Evolutionary conservation across 371 early-diverging fungal species (phyloP), one percentile per base, ranked within the genome.

Genomic region (Mycotypha africana): DNA sequence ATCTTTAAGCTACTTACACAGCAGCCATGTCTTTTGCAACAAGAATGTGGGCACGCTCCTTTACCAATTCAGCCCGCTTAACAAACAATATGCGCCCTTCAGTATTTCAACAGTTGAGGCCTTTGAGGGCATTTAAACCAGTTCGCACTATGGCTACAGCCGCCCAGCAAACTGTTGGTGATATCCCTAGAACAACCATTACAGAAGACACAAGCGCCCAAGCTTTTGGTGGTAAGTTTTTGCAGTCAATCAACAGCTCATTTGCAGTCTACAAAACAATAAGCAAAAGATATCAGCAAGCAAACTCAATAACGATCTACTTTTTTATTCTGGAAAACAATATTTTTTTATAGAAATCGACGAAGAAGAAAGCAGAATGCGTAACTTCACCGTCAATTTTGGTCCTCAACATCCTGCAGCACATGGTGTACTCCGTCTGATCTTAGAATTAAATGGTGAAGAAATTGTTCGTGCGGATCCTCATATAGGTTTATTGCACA

Each of bases 371-470:
- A 69, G 70, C 49, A 79, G 74, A 54, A 56, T 79, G 56, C 79
- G 79, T 51, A 79, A 87, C 58, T 91, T 85, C 67, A 91, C 96
- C 30, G 81, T 98, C 77, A 98, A 98, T 80, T 96, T 98, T 72
- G 98, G 98, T 42, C 98, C 98, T 35, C 97, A 98, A 77, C 98
- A 98, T 81, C 98, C 98, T 22, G 98, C 98, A 32, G 98, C 98
- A 45, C 98, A 98, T 89, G 98, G 98, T 61, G 98, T 98, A 65
- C 78, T 98, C 67, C 92, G 98, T 58, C 66, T 98, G 62, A 93
- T 98, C 68, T 66, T 96, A 61, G 97, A 96, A 66, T 70, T 98
- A 46, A 80, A 85, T 48, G 98, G 97, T 49, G 97, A 96, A 70
- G 84, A 86, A 54, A 87, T 98, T 46, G 66, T 88, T 20, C 85